Conservation (phyloP, 1,284 basidiomycete species). For the Anthracocystis walkeri region DNA sequence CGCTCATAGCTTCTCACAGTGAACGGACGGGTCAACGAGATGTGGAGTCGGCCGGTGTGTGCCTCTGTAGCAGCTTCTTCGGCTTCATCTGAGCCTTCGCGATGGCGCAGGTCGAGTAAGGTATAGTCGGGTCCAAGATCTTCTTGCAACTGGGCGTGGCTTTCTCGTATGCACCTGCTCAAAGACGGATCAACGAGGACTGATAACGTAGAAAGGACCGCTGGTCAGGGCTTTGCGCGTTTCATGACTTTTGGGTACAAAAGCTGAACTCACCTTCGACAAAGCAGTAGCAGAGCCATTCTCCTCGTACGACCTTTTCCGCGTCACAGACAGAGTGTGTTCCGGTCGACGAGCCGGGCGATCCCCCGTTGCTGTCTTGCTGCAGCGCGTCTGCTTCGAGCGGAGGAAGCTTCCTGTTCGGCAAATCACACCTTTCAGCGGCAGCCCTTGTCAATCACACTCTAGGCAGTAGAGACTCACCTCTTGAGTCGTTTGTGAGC, state of each 20-base stretch:
- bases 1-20: slow-evolving; percentile 47
- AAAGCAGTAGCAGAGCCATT: slow-evolving; percentile 56
- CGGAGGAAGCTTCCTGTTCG: slow-evolving; percentile 26
- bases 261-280: slow-evolving; percentile 33
- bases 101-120: slow-evolving; percentile 8
- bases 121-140: slow-evolving; percentile 14
- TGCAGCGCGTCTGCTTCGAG: slow-evolving; percentile 19
- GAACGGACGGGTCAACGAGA: slow-evolving; percentile 53
- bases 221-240: neutral
- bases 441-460: too few species aligned
- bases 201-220: neutral
- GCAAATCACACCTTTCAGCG: neutral
- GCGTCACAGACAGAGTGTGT: neutral
- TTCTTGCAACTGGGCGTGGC: slow-evolving; percentile 10
- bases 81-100: neutral
- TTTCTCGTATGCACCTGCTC: slow-evolving; percentile 9
- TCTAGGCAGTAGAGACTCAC: slow-evolving; percentile 9
- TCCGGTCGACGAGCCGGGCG: neutral
- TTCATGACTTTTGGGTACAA: too few species aligned
- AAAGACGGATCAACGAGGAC: slow-evolving; percentile 13
- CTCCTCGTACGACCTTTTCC: slow-evolving; percentile 24
- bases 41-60: slow-evolving; percentile 22
- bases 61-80: neutral
- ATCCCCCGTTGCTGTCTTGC: neutral
- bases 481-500: slow-evolving; percentile 11